Evolutionary conservation across 179 eudicot species (phyloP).

Genomic region (Camellia oleifera): DNA sequence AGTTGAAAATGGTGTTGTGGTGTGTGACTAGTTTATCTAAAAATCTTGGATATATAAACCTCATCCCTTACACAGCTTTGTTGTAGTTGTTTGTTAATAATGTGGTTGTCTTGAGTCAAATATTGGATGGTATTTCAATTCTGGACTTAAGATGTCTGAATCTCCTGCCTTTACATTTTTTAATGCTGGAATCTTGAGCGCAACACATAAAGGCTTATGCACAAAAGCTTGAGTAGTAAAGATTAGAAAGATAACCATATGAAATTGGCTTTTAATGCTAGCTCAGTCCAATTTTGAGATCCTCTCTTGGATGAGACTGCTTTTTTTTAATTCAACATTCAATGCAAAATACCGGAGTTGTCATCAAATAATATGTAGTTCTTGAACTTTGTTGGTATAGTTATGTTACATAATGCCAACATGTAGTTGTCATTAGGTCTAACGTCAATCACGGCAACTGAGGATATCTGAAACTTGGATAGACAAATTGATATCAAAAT

Average conservation of each 20-base stretch:
- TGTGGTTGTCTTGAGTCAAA: no score
- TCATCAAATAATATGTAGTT: neutral
- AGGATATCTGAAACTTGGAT: neutral
- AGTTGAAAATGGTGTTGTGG: conserved; percentile 44
- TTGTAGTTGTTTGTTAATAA: no score
- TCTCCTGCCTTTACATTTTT: no score
- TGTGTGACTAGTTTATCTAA: conserved; percentile 23
- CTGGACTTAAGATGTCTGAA: no score
- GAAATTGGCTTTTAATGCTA: neutral
- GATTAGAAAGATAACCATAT: neutral
- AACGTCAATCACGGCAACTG: neutral
- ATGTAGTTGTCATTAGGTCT: neutral
- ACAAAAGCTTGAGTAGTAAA: neutral
- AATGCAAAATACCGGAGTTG: neutral
- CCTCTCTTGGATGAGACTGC: neutral
- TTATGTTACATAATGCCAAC: neutral
- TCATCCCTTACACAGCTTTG: neutral
- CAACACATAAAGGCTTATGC: neutral
- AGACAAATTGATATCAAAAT: neutral
- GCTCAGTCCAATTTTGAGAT: neutral
- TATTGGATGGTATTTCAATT: no score
- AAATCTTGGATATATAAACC: neutral
- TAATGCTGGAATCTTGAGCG: no score
- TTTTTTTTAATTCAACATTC: neutral
- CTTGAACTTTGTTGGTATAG: neutral